These are phyloP conservation scores for Boletus sp. DNA, from an alignment of 768 basidiomycete species.

Conservation along the genomic window DNA sequence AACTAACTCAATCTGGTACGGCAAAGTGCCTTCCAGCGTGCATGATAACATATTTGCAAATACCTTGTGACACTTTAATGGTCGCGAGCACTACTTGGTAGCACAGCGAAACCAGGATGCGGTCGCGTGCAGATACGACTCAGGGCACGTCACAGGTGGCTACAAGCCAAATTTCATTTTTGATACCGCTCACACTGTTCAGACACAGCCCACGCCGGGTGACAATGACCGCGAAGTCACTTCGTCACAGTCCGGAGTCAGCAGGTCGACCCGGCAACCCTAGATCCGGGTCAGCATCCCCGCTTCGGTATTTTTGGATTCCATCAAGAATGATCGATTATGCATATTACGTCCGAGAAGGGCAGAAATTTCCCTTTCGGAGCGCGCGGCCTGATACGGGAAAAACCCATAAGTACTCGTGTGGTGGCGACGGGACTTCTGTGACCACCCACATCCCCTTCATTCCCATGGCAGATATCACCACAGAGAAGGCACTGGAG, in stretches of 20 bases:
- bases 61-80: background rate
- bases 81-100: background rate
- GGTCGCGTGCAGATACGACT: background rate
- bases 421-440: background rate
- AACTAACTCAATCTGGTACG: too few relatives aligned
- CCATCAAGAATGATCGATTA: too few relatives aligned
- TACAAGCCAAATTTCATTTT: background rate
- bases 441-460: background rate
- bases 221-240: background rate
- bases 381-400: background rate
- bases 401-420: conserved; percentile 14
- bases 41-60: background rate
- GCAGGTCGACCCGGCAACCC: too few relatives aligned
- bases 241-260: too few relatives aligned
- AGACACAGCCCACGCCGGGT: background rate
- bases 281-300: background rate
- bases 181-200: background rate
- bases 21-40: too few relatives aligned
- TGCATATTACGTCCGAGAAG: conserved; percentile 12
- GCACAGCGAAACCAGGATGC: background rate
- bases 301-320: background rate
- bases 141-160: background rate
- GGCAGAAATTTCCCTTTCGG: background rate
- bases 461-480: conserved; percentile 15
- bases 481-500: conserved; percentile 22